Evolutionary conservation across 352 stramenopile species (phyloP).

Genomic region (Aphanomyces astaci): DNA sequence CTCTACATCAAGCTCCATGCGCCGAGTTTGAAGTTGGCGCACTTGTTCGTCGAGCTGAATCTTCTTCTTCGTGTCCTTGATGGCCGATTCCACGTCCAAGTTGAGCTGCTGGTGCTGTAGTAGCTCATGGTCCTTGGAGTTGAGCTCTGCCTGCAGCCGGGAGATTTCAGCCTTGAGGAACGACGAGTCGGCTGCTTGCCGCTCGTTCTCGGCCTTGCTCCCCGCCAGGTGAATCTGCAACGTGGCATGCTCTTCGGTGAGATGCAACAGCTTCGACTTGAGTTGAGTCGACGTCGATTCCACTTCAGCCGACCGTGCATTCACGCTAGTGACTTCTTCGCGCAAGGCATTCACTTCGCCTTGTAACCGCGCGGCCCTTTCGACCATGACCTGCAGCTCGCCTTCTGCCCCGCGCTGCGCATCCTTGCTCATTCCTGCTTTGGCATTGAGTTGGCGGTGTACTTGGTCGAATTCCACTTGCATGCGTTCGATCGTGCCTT

Average conservation of each 20-base stretch:
- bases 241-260: constrained; percentile 51
- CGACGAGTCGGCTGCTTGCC: constrained; percentile 32
- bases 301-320: constrained; percentile 35
- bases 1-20: constrained; percentile 9
- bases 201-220: constrained; percentile 30
- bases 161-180: constrained; percentile 42
- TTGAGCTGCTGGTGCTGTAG: constrained; percentile 7
- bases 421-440: constrained; percentile 25
- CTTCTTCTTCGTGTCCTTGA: constrained; percentile 13
- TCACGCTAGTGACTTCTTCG: constrained; percentile 35
- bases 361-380: constrained; percentile 36
- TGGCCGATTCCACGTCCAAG: neutral
- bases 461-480: constrained; percentile 17
- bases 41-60: neutral
- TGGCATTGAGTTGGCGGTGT: constrained; percentile 3
- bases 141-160: constrained; percentile 30
- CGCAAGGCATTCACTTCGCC: constrained; percentile 49
- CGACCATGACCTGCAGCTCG: constrained; percentile 29
- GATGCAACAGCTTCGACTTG: constrained; percentile 50
- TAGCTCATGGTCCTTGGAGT: neutral
- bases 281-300: constrained; percentile 30
- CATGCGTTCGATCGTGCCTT: constrained; percentile 22
- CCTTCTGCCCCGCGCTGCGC: constrained; percentile 26
- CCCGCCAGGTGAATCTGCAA: constrained; percentile 36
- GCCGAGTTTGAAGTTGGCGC: constrained; percentile 5